A percentile compares a stretch with the other conserved stretches of the same genome.
These are phyloP conservation scores for Vaccinium corymbosum DNA, from an alignment of 148 eudicot species.

Conservation along the genomic window DNA sequence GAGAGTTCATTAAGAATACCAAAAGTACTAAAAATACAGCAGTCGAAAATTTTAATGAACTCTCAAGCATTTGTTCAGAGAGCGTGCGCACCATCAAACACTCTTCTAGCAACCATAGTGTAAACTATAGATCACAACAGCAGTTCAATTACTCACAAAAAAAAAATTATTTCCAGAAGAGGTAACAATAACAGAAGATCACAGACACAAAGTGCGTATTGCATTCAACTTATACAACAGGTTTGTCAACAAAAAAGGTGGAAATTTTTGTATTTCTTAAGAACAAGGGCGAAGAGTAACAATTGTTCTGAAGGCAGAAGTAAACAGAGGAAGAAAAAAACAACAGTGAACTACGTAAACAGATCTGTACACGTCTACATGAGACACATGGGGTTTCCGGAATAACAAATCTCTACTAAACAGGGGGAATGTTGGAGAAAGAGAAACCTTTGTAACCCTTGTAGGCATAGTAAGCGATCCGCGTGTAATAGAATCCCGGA, in stretches of 20 bases:
- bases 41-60: not conserved
- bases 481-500: conserved; percentile 91
- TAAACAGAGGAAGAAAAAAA: not conserved
- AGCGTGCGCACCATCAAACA: not conserved
- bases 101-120: not conserved
- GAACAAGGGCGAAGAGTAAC: not conserved
- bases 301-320: not conserved
- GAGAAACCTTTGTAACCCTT: conserved; percentile 98
- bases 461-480: conserved; percentile 97
- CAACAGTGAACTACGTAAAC: not conserved
- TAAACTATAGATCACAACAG: not conserved
- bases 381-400: not conserved
- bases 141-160: not conserved
- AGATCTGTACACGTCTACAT: not conserved
- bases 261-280: not conserved
- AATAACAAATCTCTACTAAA: conserved; percentile 31
- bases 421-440: conserved; percentile 89
- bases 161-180: not conserved
- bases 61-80: not conserved
- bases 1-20: too few species aligned
- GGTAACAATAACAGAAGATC: not conserved
- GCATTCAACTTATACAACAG: not conserved
- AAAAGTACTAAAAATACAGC: too few species aligned
- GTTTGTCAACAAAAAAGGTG: not conserved
- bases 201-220: not conserved